phyloP scores from a whole-genome alignment of 148 eudicot genomes.

The Rhododendron vialii region DNA sequence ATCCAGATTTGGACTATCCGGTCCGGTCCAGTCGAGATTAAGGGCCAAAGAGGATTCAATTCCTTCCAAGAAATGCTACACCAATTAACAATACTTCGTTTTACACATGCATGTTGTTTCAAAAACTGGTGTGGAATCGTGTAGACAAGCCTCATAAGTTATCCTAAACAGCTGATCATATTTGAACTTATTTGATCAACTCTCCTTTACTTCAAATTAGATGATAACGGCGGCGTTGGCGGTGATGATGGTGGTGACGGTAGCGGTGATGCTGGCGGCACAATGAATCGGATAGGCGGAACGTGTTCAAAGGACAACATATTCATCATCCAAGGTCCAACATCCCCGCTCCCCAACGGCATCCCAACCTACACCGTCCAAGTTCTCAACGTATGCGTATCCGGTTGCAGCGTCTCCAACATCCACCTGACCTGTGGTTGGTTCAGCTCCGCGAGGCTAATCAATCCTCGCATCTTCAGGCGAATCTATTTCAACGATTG shows the following conservation, averaged over 20 bases:
- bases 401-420: constrained; percentile 57
- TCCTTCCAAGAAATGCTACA: no score
- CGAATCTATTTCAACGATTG: constrained; percentile 52
- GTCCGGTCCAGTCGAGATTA: no score
- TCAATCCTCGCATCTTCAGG: constrained; percentile 46
- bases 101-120: no score
- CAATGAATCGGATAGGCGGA: constrained; percentile 13
- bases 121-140: no score
- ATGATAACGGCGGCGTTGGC: background rate
- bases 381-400: constrained; percentile 50
- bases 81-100: no score
- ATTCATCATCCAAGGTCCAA: constrained; percentile 39
- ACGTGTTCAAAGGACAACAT: constrained; percentile 43
- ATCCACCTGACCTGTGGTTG: constrained; percentile 75
- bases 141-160: background rate
- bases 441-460: constrained; percentile 64
- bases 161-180: background rate
- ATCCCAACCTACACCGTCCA: constrained; percentile 79
- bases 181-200: background rate
- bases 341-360: constrained; percentile 62
- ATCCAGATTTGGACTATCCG: no score
- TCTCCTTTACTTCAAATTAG: background rate
- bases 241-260: background rate
- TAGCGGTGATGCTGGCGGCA: background rate
- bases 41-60: no score